Base-by-base conservation (phyloP, 2,329 filamentous ascomycete species). In the Paramyrothecium roridum region DNA sequence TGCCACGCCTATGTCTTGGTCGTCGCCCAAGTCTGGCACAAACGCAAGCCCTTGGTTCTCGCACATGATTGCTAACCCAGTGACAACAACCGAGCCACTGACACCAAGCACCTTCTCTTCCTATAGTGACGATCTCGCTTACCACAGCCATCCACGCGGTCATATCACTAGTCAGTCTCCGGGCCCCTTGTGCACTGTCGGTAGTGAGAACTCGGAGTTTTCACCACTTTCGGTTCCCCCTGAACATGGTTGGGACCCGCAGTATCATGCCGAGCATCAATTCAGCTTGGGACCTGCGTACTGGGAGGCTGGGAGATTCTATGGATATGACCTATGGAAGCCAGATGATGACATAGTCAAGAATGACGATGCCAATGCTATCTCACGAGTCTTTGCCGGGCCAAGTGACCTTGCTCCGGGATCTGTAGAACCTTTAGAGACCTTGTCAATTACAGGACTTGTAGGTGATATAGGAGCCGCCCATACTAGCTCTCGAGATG, bases 301-400 rank as follows among this genome's bases (percentile, higher is more conserved):
- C 20, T 51, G 33, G 26, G 60, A 73, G 56, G 65, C 76, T 59
- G 70, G 72, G 37, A 79, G 72, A 8, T 82, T 79, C 47, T 91
- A 89, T 66, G 90, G 90, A 7, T 81, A 89, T 57, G 90, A 93
- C 65, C 78, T 83, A 54, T 90, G 90, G 1, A 77, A 85, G 57
- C 80, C 80, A 11, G 90, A 93, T 70, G 73, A 84, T 20, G 90
- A 93, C 63, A 73, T 89, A 1, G 84, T 84, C 26, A 82, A 80
- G 52, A 93, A 93, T 62, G 83, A 91, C 64, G 90, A 93, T 61
- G 72, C 75, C 30, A 81, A 81, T 51, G 88, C 89, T 17, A 86
- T 93, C 43, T 80, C 80, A 70, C 48, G 70, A 70, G 48, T 74
- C 71, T 52, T n/a, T 40, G 26, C 30, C 33, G 26, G 49, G 26